Evolutionary conservation across 345 rosid genomes (phyloP).

Genomic region (Capsella bursapastoris): DNA sequence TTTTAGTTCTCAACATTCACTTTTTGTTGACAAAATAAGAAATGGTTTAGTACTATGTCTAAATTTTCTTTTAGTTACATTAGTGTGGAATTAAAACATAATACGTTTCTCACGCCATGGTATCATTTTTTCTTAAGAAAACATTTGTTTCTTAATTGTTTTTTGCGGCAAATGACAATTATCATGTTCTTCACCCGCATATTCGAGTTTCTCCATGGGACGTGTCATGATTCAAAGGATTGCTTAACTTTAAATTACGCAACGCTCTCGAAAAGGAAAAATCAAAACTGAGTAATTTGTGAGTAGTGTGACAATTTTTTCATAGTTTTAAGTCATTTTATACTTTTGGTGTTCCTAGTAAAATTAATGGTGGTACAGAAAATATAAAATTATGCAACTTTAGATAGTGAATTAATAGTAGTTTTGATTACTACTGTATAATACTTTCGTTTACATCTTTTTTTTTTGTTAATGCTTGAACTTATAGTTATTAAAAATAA

Average conservation of each 20-base stretch:
- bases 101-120: neutral
- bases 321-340: no score
- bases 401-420: neutral
- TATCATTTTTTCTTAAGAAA: neutral
- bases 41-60: neutral
- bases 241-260: neutral
- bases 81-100: neutral
- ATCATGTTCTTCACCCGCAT: neutral
- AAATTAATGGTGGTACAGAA: neutral
- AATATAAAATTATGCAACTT: neutral
- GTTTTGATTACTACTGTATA: neutral
- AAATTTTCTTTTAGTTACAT: neutral
- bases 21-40: neutral
- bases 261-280: neutral
- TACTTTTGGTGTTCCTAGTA: neutral
- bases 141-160: neutral
- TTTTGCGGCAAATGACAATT: neutral
- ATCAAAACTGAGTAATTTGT: neutral
- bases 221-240: neutral
- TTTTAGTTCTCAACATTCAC: neutral
- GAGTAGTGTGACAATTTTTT: neutral
- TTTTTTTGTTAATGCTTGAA: neutral
- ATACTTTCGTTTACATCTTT: neutral
- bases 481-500: neutral
- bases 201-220: conserved; percentile 1